Evolutionary conservation across 2,329 filamentous ascomycete genomes (phyloP), one percentile per base, ranked within the genome.

Genomic region (Fusarium solani-melongenae): DNA sequence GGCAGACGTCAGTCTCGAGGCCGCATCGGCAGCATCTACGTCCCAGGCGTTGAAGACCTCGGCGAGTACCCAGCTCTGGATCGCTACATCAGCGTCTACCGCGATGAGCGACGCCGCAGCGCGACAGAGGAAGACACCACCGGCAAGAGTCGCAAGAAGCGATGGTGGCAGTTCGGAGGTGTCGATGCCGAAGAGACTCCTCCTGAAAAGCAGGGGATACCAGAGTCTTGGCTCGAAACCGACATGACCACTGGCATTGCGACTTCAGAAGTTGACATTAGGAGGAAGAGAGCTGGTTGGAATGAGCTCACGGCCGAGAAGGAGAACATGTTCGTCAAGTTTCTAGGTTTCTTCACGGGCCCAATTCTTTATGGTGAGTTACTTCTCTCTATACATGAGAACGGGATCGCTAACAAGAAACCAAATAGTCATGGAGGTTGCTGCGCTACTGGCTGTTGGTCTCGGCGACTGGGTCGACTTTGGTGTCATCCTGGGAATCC

Each of bases 21-120:
- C 14, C 59, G 69, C n/a, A 17, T 49, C 8, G 66, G 53, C 53
- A 73, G 70, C 4, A 31, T 60, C 11, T 49, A 41, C 17, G 22
- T 61, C 31, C 58, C 39, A 20, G 41, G 24, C 20, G 12, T 49
- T 20, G 70, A 72, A 1, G 53, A 59, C 36, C 66, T 72, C 8
- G 58, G 46, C 31, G 70, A 72, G 41, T 72, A 61, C 51, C 66
- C 70, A 22, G 70, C 70, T 3, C 62, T 72, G 10, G 70, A 72
- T 8, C 62, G 55, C 15, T 72, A 72, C 46, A 72, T 72, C 27
- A 72, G 70, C 34, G 73, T 44, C 46, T 72, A 73, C 44, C 70
- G 70, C 31, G 70, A 72, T 14, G 70, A 72, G 6, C 70, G 70
- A 15, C 70, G 70, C 14, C 62, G 67, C 15, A 70, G 62, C 27